Percentiles rank a stretch among this genome's conserved stretches.
Evolutionary conservation across 495 filamentous ascomycete species (phyloP).

Genomic region (Xylaria cubensis): DNA sequence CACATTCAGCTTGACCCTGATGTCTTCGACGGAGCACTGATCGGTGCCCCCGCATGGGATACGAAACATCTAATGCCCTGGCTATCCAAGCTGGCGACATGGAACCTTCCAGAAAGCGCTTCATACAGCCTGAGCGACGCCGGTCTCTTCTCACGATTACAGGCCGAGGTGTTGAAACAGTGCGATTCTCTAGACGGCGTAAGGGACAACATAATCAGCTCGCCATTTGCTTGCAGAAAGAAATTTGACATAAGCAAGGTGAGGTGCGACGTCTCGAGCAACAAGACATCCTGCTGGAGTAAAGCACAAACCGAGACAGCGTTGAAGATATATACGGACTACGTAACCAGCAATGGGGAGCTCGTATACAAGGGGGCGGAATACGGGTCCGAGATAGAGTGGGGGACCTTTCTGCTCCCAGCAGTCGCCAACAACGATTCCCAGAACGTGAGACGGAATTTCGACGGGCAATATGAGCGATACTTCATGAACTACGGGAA

Average conservation of each 20-base stretch:
- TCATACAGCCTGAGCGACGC: constrained; percentile 56
- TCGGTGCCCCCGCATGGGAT: constrained; percentile 61
- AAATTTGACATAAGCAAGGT: constrained; percentile 45
- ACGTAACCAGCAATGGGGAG: constrained; percentile 55
- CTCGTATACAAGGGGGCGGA: constrained; percentile 59
- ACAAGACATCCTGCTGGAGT: constrained; percentile 56
- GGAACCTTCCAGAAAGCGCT: constrained; percentile 46
- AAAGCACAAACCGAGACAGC: constrained; percentile 60
- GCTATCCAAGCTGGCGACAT: constrained; percentile 37
- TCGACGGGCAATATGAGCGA: constrained; percentile 47
- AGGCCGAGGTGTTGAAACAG: constrained; percentile 64
- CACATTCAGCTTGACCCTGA: constrained; percentile 59
- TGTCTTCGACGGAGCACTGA: constrained; percentile 72
- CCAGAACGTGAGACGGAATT: constrained; percentile 35
- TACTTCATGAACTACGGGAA: constrained; percentile 49
- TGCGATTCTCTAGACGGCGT: constrained; percentile 68
- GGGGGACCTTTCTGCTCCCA: constrained; percentile 41
- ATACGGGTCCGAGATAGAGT: constrained; percentile 49
- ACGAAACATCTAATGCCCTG: constrained; percentile 55
- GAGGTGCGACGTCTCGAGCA: constrained; percentile 51
- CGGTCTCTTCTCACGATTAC: constrained; percentile 55
- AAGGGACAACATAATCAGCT: constrained; percentile 65
- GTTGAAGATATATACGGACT: constrained; percentile 58
- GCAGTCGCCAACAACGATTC: constrained; percentile 33
- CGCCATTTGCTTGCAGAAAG: constrained; percentile 61